Base-by-base conservation (phyloP, 805 yeast species). In the Metschnikowia gelsemii region DNA sequence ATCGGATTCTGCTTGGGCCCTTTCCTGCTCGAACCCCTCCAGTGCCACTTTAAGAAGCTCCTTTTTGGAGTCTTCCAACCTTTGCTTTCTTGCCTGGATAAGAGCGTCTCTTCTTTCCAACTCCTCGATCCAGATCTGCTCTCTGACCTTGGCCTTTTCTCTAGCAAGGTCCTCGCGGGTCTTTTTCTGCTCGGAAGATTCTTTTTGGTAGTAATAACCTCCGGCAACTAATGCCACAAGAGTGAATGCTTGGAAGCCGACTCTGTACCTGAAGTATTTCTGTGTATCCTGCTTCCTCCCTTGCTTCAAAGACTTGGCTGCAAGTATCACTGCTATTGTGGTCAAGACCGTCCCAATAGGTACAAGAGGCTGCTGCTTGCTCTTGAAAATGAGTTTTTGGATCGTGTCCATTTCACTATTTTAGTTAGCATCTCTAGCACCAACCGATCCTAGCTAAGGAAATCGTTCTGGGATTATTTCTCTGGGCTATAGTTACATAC, bases 181-280 rank as follows among this genome's bases (percentile, higher is more conserved):
- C 37, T 52, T 42, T 41, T 62, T 70, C 38, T 73, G 71, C 31
- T 56, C 61, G 27, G 61, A 70, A 19, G 70, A 61, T 21, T 76
- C 77, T 24, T 65, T 57, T 46, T 87, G 89, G 61, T 77, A 87
- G 44, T 75, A 69, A 51, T 72, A 72, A 4, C 95, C 89, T 30
- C 96, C 97, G 9, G 79, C 80, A 5, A 89, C 82, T 37, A 90
- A 69, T 0, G 96, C 96, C 12, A 80, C 81, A 30, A 90, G 67
- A 0, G 97, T 90, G 43, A 84, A 77, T 3, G 85, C 87, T 64
- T 90, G 97, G 53, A 88, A 73, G 0, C 78, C 93, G 33, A 90
- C 91, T 72, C 97, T 83, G 79, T 88, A 87, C 53, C 91, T 75
- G 71, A 87, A 90, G 79, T 87, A 89, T 35, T 77, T 76, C 64